Conservation (phyloP, 108 stramenopile species). For the Conticribra weissflogii region DNA sequence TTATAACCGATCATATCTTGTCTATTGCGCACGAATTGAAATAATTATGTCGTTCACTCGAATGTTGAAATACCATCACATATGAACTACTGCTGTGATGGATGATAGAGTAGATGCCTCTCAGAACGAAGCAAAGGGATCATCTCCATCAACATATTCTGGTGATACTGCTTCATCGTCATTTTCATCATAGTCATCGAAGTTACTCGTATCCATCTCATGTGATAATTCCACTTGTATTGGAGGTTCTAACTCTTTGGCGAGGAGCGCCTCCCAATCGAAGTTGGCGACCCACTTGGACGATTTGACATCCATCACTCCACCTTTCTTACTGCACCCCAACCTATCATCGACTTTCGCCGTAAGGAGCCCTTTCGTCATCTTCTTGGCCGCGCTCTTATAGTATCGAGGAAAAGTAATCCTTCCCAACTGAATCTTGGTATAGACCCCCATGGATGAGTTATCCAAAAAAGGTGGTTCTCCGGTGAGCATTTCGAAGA, state of each 20-base stretch:
- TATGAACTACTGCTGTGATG: too few species aligned
- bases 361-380: slow-evolving; percentile 81
- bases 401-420: slow-evolving; percentile 73
- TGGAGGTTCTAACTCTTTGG: slow-evolving; percentile 61
- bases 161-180: slow-evolving; percentile 27
- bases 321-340: slow-evolving; percentile 84
- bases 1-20: too few species aligned
- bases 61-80: too few species aligned
- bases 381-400: slow-evolving; percentile 72
- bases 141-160: slow-evolving; percentile 34
- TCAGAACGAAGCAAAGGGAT: too few species aligned
- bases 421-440: slow-evolving; percentile 77
- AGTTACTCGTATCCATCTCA: slow-evolving; percentile 75
- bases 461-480: slow-evolving; percentile 90
- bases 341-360: slow-evolving; percentile 78
- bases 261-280: slow-evolving; percentile 62
- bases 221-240: slow-evolving; percentile 66
- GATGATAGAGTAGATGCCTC: too few species aligned
- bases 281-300: slow-evolving; percentile 75
- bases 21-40: too few species aligned
- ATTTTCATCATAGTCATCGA: slow-evolving; percentile 81
- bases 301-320: slow-evolving; percentile 73
- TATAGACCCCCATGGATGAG: slow-evolving; percentile 83
- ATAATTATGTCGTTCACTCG: too few species aligned
- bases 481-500: slow-evolving; percentile 88